Evolutionary conservation across 2,329 filamentous ascomycete genomes (phyloP), one percentile per base, ranked within the genome.

Genomic region (Didymella pomorum): DNA sequence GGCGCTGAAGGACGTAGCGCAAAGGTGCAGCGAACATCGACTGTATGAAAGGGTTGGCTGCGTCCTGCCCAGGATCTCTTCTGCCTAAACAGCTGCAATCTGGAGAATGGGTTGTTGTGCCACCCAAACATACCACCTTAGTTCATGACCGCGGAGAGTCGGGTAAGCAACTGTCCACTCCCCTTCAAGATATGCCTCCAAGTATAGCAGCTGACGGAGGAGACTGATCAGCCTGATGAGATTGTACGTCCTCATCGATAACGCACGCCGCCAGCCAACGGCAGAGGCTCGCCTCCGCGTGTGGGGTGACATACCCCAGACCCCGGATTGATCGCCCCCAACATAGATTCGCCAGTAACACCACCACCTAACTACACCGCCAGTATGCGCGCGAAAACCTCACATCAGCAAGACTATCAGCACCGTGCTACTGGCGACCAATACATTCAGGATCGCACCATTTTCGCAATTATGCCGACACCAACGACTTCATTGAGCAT

Each of bases 1-100:
- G 56, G 65, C 58, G 60, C 65, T 60, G 65, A 70, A 39, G 55
- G 60, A 58, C 67, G 60, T 39, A 67, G 56, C 51, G 68, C 66
- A 49, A 70, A 70, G 58, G 66, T 73, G 25, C 56, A 63, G 69
- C 71, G 66, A 52, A 64, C 63, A 25, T 62, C 63, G 31, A 65
- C 65, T 8, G 33, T 61, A 48, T 72, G 63, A 71, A 71, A 58
- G 8, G n/a, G 29, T n/a, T 26, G 37, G 8, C 7, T n/a, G 18
- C 41, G 16, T 26, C 14, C 11, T 53, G 29, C 20, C 28, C 37
- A 49, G 11, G 14, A 21, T 12, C 11, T 10, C 12, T 39, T 58
- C 44, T 58, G 56, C 49, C 44, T 58, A 44, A 52, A 37, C 43
- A 16, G 39, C 39, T 26, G 20, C 55, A 25, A 55, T 20, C n/a